Percentiles rank a stretch among this genome's conserved stretches.
phyloP scores from a whole-genome alignment of 1,284 basidiomycete species.

The Cutaneotrichosporon sp. region DNA sequence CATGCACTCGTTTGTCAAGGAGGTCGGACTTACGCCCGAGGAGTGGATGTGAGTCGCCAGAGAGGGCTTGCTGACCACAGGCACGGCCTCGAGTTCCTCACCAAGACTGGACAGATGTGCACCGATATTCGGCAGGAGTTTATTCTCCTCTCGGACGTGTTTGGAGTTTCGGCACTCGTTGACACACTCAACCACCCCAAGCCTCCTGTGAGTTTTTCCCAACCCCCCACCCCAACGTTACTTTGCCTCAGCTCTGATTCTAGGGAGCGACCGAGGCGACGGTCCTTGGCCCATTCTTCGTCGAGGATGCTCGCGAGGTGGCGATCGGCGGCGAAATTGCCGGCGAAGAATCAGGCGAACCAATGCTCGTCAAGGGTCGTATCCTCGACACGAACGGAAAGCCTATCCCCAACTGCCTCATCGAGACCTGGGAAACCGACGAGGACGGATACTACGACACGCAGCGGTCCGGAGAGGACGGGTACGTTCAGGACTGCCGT shows the following conservation, averaged over 20 bases:
- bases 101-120: conserved; percentile 68
- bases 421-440: conserved; percentile 83
- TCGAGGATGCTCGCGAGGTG: conserved; percentile 67
- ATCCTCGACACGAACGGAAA: conserved; percentile 65
- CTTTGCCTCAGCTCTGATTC: not conserved
- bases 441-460: conserved; percentile 62
- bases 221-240: not conserved
- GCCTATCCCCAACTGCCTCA: conserved; percentile 65
- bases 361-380: conserved; percentile 73
- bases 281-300: conserved; percentile 80
- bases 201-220: conserved; percentile 13
- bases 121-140: conserved; percentile 75
- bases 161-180: conserved; percentile 75
- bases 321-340: conserved; percentile 64
- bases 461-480: conserved; percentile 62
- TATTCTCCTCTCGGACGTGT: conserved; percentile 73
- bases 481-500: conserved; percentile 66
- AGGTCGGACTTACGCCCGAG: conserved; percentile 71
- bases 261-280: conserved; percentile 68
- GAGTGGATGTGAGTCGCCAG: conserved; percentile 67
- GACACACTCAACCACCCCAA: conserved; percentile 73
- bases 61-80: conserved; percentile 22
- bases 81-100: conserved; percentile 70
- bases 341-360: conserved; percentile 77
- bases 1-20: conserved; percentile 68